phyloP scores from a whole-genome alignment of 2,329 filamentous ascomycete species.

The Diplodia sapinea region DNA sequence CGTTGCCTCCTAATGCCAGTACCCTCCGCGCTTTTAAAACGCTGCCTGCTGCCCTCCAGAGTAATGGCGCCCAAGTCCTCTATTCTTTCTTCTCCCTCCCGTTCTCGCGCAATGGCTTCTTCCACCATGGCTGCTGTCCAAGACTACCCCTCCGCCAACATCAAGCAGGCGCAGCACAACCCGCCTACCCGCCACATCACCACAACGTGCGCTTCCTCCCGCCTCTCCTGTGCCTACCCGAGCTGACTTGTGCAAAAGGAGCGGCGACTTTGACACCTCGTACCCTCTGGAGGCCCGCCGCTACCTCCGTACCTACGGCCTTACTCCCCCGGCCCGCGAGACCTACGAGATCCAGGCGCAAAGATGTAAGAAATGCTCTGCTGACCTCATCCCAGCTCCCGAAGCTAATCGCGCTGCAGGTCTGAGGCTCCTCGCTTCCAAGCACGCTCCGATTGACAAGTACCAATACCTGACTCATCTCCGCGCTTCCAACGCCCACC shows the following conservation, averaged over 20 bases:
- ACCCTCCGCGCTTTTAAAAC: slow-evolving; percentile 23
- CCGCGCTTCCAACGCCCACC: slow-evolving; percentile 76
- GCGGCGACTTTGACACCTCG: slow-evolving; percentile 58
- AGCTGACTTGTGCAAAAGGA: slow-evolving; percentile 37
- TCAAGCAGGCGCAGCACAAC: slow-evolving; percentile 42
- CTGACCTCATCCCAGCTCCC: slow-evolving; percentile 19
- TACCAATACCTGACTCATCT: slow-evolving; percentile 81
- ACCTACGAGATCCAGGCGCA: slow-evolving; percentile 57
- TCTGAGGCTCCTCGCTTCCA: slow-evolving; percentile 74
- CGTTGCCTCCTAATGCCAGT: slow-evolving; percentile 21
- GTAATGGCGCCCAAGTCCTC: slow-evolving; percentile 19
- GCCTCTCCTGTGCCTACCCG: neutral
- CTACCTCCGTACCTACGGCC: slow-evolving; percentile 59
- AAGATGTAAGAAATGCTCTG: slow-evolving; percentile 51
- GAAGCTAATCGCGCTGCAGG: slow-evolving; percentile 52
- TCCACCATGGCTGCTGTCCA: slow-evolving; percentile 18
- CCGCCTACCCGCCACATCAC: slow-evolving; percentile 45
- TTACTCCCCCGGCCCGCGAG: slow-evolving; percentile 59
- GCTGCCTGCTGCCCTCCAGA: slow-evolving; percentile 14
- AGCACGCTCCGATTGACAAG: slow-evolving; percentile 76
- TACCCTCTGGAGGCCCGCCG: slow-evolving; percentile 57
- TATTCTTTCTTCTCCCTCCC: neutral
- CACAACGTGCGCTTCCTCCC: slow-evolving; percentile 43
- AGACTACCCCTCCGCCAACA: slow-evolving; percentile 43
- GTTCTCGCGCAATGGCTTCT: slow-evolving; percentile 21